Evolutionary conservation across 208 protist species (phyloP).

Genomic region (Leishmania aethiopica): DNA sequence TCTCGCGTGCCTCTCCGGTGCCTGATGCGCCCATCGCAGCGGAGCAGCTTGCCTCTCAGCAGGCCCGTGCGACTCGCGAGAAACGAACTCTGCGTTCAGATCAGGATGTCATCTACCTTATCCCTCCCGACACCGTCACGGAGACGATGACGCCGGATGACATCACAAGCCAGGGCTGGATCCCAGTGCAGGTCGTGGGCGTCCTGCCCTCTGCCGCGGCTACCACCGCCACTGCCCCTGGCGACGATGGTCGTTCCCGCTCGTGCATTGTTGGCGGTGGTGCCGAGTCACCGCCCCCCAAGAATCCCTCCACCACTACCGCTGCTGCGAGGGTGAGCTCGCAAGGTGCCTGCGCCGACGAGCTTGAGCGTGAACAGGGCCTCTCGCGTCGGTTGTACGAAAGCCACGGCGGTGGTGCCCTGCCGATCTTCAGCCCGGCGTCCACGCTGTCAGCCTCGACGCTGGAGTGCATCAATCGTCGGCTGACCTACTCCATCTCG

Average conservation of each 20-base stretch:
- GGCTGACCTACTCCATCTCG: constrained; percentile 33
- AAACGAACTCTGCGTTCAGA: constrained; percentile 15
- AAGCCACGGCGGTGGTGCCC: neutral
- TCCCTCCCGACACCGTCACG: constrained; percentile 21
- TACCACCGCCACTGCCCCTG: neutral
- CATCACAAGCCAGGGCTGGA: constrained; percentile 39
- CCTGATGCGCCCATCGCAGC: constrained; percentile 16
- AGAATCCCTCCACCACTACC: neutral
- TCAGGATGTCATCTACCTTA: constrained; percentile 32
- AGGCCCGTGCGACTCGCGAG: constrained; percentile 27
- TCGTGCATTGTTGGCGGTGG: constrained; percentile 9
- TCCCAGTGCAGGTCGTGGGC: constrained; percentile 40
- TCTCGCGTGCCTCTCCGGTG: constrained; percentile 21
- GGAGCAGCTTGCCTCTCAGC: constrained; percentile 25
- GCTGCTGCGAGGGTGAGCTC: neutral
- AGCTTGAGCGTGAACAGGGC: constrained; percentile 8
- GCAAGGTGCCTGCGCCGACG: neutral
- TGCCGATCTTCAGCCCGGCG: constrained; percentile 9
- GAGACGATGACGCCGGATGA: constrained; percentile 35
- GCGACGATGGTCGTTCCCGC: neutral
- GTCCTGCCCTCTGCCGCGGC: neutral
- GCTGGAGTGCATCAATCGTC: constrained; percentile 41
- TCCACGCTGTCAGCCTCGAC: constrained; percentile 39
- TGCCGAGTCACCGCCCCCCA: constrained; percentile 11
- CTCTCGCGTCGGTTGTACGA: neutral